Conservation (phyloP, 176 grass and related monocot species). For the Lolium multiflorum region DNA sequence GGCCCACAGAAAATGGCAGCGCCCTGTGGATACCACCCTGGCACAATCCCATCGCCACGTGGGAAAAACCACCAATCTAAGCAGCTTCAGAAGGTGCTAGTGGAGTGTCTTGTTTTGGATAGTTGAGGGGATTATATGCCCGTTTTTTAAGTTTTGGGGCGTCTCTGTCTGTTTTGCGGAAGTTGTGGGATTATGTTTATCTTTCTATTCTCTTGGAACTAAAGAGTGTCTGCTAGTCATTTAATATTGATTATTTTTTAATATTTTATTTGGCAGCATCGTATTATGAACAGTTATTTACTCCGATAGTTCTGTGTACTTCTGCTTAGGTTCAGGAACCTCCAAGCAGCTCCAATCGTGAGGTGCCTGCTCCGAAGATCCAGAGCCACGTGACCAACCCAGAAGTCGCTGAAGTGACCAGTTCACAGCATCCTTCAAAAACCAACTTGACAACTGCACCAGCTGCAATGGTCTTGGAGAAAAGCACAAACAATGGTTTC, state of each 20-base stretch:
- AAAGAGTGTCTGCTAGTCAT: background rate
- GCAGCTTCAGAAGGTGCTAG: no score
- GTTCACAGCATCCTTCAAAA: constrained; percentile 20
- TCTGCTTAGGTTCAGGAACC: constrained; percentile 39
- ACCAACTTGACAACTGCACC: background rate
- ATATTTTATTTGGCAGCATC: background rate
- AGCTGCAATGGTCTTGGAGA: background rate
- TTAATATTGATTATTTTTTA: background rate
- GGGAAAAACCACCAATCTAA: no score
- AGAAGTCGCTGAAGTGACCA: constrained; percentile 21
- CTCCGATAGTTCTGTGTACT: constrained; percentile 16
- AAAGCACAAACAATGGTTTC: constrained; percentile 44
- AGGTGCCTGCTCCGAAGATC: background rate
- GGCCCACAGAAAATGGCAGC: no score
- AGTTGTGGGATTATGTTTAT: no score
- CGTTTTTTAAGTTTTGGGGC: no score
- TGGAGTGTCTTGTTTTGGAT: no score
- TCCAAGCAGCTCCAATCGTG: constrained; percentile 19
- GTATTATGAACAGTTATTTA: constrained; percentile 1
- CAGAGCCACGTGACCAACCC: background rate
- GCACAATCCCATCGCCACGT: no score
- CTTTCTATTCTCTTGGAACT: no score
- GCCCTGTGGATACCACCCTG: no score
- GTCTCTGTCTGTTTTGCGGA: no score
- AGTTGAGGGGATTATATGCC: no score